Percentiles rank a stretch among this genome's conserved stretches.
Evolutionary conservation across 2,329 filamentous ascomycete genomes (phyloP).

Genomic region (Aspergillus quadricinctus): DNA sequence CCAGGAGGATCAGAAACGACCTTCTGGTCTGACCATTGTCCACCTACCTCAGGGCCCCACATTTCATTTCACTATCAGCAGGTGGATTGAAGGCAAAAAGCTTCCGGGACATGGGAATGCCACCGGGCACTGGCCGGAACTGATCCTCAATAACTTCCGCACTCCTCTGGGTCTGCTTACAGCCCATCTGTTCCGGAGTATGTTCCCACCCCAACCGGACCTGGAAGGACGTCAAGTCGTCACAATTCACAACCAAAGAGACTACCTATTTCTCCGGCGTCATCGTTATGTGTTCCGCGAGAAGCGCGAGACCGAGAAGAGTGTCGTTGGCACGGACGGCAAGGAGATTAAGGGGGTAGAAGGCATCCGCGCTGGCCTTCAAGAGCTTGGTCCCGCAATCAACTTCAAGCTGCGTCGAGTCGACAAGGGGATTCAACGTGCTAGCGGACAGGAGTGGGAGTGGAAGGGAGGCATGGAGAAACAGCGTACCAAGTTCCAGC

Average conservation of each 20-base stretch:
- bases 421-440: constrained; percentile 79
- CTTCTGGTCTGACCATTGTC: constrained; percentile 75
- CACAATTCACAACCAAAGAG: constrained; percentile 89
- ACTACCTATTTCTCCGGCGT: constrained; percentile 89
- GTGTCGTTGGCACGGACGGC: constrained; percentile 74
- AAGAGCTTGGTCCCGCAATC: constrained; percentile 81
- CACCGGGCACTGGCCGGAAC: constrained; percentile 84
- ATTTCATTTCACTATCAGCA: constrained; percentile 86
- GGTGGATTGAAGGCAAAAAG: constrained; percentile 84
- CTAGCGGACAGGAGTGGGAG: constrained; percentile 81
- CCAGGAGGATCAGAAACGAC: constrained; percentile 83
- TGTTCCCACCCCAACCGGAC: constrained; percentile 79
- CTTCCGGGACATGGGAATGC: constrained; percentile 86
- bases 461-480: constrained; percentile 98
- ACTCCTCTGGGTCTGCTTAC: constrained; percentile 86
- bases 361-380: constrained; percentile 77
- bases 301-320: constrained; percentile 81
- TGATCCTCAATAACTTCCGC: constrained; percentile 90
- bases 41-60: constrained; percentile 82
- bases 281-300: constrained; percentile 93
- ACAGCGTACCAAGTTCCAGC: constrained; percentile 84
- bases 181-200: constrained; percentile 73
- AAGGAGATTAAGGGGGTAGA: constrained; percentile 81
- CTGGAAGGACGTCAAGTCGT: constrained; percentile 83
- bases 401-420: constrained; percentile 85